Percentiles rank a stretch among this genome's conserved stretches.
Evolutionary conservation across 305 asterid genomes (phyloP).

Genomic region (Solanum hybrid): DNA sequence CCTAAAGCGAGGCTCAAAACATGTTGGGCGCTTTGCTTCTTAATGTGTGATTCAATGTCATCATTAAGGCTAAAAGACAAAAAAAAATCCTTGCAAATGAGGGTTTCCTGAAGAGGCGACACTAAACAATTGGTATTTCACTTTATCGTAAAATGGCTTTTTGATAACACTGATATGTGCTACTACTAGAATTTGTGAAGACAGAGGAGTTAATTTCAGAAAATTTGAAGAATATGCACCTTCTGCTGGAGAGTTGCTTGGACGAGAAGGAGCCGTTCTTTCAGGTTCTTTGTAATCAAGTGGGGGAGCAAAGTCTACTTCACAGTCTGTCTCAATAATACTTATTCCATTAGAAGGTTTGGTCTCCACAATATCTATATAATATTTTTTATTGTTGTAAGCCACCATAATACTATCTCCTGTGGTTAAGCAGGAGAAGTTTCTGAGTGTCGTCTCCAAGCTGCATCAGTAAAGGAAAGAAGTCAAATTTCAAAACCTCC

Average conservation of each 20-base stretch:
- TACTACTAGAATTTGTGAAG: background rate
- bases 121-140: background rate
- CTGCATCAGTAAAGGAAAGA: constrained; percentile 38
- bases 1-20: background rate
- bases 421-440: constrained; percentile 88
- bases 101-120: background rate
- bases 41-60: background rate
- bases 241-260: constrained; percentile 60
- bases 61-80: background rate
- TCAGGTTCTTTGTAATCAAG: constrained; percentile 97
- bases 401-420: constrained; percentile 99
- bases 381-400: constrained; percentile 82
- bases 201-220: background rate
- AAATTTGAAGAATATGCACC: constrained; percentile 30
- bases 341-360: constrained; percentile 84
- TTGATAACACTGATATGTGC: background rate
- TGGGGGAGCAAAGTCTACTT: constrained; percentile 99
- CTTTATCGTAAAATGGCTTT: background rate
- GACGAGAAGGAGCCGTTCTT: constrained; percentile 35
- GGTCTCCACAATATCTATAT: constrained; percentile 88
- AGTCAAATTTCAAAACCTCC: constrained; percentile 2
- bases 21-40: background rate
- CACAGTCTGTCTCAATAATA: constrained; percentile 97
- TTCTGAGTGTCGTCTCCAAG: constrained; percentile 93
- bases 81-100: background rate